These are phyloP conservation scores for Pythium sukuiense DNA, from an alignment of 352 stramenopile species.

Conservation along the genomic window DNA sequence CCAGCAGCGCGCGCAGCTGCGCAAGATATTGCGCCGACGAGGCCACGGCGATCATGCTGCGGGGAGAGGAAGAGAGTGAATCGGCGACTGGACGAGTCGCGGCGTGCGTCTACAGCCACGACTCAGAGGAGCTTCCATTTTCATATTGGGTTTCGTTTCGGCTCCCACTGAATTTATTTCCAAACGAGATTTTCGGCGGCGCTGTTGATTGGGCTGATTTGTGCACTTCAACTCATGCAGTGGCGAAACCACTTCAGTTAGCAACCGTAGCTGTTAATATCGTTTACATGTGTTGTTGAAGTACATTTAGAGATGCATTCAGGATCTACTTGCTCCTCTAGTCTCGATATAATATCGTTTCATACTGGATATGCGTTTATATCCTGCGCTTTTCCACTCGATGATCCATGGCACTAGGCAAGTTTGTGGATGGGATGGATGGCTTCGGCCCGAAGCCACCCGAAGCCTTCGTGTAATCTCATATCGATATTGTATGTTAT, in stretches of 20 bases:
- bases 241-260: neutral
- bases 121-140: neutral
- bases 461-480: no score
- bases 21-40: slow-evolving; percentile 11
- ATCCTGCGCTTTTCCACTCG: no score
- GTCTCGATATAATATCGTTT: no score
- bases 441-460: no score
- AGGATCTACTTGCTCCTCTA: no score
- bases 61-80: neutral
- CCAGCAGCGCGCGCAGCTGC: slow-evolving; percentile 38
- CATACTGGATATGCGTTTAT: no score
- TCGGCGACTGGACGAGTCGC: neutral
- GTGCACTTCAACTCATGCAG: neutral
- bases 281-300: no score
- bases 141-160: neutral
- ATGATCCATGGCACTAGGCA: no score
- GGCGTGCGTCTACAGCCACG: neutral
- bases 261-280: neutral
- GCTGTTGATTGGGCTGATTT: neutral
- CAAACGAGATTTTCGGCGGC: neutral
- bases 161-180: neutral
- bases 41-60: slow-evolving; percentile 11
- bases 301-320: no score
- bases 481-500: neutral
- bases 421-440: no score